A percentile compares a stretch with the other conserved stretches of the same genome.
phyloP scores from a whole-genome alignment of 208 protist species.

The Leishmania braziliensis region DNA sequence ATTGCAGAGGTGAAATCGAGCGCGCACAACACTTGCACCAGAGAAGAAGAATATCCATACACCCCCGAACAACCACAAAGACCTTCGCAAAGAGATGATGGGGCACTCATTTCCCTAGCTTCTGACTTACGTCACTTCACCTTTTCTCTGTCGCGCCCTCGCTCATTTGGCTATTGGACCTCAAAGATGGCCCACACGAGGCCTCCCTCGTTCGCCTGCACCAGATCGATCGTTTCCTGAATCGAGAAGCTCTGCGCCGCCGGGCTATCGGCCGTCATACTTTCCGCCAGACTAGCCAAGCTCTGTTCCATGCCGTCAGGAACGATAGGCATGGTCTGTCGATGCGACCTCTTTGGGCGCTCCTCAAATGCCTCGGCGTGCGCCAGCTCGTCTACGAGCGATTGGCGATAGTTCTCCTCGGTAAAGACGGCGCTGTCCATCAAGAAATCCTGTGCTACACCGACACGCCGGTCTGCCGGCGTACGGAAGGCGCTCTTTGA shows the following conservation, averaged over 20 bases:
- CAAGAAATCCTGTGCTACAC: constrained; percentile 10
- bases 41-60: neutral
- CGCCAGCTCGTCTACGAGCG: constrained; percentile 45
- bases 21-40: neutral
- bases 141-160: neutral
- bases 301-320: constrained; percentile 37
- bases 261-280: neutral
- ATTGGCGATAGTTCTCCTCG: constrained; percentile 49
- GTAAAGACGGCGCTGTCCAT: constrained; percentile 43
- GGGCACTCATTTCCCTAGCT: neutral
- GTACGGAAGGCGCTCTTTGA: constrained; percentile 62
- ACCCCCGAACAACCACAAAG: neutral
- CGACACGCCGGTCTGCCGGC: constrained; percentile 9
- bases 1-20: neutral
- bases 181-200: constrained; percentile 83
- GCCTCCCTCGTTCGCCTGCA: constrained; percentile 58
- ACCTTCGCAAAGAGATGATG: neutral
- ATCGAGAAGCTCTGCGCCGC: constrained; percentile 41
- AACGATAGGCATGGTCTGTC: constrained; percentile 7
- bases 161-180: constrained; percentile 26
- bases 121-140: neutral
- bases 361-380: constrained; percentile 13
- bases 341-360: neutral
- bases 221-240: constrained; percentile 59
- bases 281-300: constrained; percentile 13